These are phyloP conservation scores for Phyllosticta citriasiana DNA, from an alignment of 2,329 filamentous ascomycete genomes.

Conservation along the genomic window DNA sequence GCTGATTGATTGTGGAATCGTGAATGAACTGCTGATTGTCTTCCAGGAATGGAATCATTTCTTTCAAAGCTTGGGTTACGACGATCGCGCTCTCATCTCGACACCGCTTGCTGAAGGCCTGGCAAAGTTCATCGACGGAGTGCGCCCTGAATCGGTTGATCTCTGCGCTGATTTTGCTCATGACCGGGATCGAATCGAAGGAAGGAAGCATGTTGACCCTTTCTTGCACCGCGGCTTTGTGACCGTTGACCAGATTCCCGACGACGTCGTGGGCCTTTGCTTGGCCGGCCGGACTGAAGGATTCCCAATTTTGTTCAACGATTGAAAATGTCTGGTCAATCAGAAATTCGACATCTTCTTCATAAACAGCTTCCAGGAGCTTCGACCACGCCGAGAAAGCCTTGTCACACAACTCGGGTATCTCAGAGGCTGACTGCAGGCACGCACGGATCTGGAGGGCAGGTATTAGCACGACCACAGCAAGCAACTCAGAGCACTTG, in stretches of 20 bases:
- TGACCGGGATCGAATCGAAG: constrained; percentile 56
- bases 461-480: constrained; percentile 16
- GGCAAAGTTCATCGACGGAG: constrained; percentile 54
- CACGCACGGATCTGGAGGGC: constrained; percentile 70
- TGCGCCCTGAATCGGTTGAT: constrained; percentile 52
- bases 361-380: constrained; percentile 59
- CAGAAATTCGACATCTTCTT: constrained; percentile 68
- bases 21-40: constrained; percentile 69
- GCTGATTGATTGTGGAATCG: constrained; percentile 68
- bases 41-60: constrained; percentile 65
- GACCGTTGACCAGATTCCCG: constrained; percentile 52
- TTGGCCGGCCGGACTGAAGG: constrained; percentile 53
- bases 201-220: constrained; percentile 71
- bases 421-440: constrained; percentile 70
- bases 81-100: constrained; percentile 78
- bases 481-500: constrained; percentile 29
- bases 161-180: constrained; percentile 57
- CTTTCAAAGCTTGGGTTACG: constrained; percentile 67
- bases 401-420: constrained; percentile 61
- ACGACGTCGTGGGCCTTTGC: constrained; percentile 54
- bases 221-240: constrained; percentile 51
- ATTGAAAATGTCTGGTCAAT: constrained; percentile 86
- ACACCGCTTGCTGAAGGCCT: constrained; percentile 63
- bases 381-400: constrained; percentile 79
- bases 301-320: constrained; percentile 69